Conservation (phyloP, 1,139 yeast species). For the Saccharomyces hybrid region DNA sequence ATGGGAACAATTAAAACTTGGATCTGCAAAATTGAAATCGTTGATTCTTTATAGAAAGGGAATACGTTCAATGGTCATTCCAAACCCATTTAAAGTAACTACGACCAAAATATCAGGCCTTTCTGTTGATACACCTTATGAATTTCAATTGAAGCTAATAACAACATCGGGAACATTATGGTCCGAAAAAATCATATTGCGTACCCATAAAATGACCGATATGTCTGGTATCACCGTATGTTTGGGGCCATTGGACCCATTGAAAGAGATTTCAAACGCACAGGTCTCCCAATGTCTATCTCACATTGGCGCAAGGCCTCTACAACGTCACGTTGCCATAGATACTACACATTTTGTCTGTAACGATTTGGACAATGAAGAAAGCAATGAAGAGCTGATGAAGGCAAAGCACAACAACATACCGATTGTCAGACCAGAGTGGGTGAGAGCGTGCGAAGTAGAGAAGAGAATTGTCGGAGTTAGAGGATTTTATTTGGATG, state of each 20-base stretch:
- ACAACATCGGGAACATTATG: conserved; percentile 82
- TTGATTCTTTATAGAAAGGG: conserved; percentile 60
- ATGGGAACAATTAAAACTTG: conserved; percentile 83
- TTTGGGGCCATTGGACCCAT: conserved; percentile 66
- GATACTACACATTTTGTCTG: conserved; percentile 94
- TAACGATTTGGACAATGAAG: conserved; percentile 41
- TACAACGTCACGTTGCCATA: conserved; percentile 65
- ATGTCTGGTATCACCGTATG: conserved; percentile 89
- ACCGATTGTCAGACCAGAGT: conserved; percentile 92
- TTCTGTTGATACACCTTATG: conserved; percentile 76
- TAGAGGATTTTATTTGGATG: conserved; percentile 64
- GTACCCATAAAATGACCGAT: conserved; percentile 94
- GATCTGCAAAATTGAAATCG: conserved; percentile 73
- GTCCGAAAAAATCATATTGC: conserved; percentile 61
- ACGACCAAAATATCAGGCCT: conserved; percentile 87
- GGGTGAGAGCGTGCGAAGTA: conserved; percentile 89
- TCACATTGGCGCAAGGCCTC: conserved; percentile 76
- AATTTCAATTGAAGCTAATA: conserved; percentile 69
- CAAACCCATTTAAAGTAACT: conserved; percentile 70
- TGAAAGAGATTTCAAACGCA: conserved; percentile 48
- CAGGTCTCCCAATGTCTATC: conserved; percentile 60
- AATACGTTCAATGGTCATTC: conserved; percentile 79
- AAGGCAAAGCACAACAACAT: conserved; percentile 82
- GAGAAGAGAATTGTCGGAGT: conserved; percentile 92
- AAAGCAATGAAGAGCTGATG: conserved; percentile 33